These are phyloP conservation scores for Solanum raphanifolium DNA, from an alignment of 257 asterid genomes.

Conservation along the genomic window DNA sequence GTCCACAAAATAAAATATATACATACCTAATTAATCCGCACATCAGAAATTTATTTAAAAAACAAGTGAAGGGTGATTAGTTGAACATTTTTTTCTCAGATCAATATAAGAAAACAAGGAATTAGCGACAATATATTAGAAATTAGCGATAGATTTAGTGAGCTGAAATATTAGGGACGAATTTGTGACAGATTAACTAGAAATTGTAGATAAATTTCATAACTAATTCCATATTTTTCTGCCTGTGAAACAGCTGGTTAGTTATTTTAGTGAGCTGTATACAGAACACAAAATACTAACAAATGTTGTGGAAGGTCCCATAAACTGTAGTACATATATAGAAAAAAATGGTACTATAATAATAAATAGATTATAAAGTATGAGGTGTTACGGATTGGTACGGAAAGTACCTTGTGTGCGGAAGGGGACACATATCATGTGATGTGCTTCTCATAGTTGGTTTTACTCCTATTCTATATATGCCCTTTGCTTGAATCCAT, in stretches of 20 bases:
- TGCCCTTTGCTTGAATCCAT: not conserved
- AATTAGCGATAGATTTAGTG: not conserved
- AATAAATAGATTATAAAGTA: not conserved
- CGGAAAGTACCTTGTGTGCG: not conserved
- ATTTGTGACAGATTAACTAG: not conserved
- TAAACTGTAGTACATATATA: not conserved
- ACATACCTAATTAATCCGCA: not conserved
- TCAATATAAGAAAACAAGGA: not conserved
- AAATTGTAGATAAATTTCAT: not conserved
- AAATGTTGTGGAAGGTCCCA: not conserved
- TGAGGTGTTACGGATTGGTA: not conserved
- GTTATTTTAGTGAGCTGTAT: not conserved
- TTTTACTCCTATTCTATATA: not conserved
- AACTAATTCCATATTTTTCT: not conserved
- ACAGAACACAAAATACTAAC: not conserved
- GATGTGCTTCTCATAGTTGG: not conserved
- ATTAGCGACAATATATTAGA: too few species aligned
- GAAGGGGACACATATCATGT: not conserved
- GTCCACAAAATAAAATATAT: not conserved
- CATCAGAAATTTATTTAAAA: too few species aligned
- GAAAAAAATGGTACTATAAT: not conserved
- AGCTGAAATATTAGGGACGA: not conserved
- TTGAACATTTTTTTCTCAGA: too few species aligned
- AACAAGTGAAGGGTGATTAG: fast-evolving
- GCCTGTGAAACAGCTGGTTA: not conserved